phyloP scores from a whole-genome alignment of 2,329 filamentous ascomycete species.

The Rutstroemia sp. region DNA sequence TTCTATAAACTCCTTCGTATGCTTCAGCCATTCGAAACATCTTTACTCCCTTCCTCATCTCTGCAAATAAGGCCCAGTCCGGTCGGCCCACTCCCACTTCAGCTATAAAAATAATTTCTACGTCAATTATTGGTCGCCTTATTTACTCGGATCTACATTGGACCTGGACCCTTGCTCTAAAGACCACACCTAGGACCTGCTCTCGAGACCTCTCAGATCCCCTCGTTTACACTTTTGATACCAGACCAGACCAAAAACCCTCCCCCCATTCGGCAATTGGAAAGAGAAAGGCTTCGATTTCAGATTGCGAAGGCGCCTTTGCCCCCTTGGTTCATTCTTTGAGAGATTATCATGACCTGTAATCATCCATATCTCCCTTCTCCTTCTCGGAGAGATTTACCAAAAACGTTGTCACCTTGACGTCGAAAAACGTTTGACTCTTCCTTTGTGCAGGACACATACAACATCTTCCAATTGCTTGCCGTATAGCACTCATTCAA shows the following conservation, averaged over 20 bases:
- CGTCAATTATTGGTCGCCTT: conserved; percentile 17
- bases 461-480: neutral
- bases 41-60: neutral
- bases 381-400: conserved; percentile 30
- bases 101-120: neutral
- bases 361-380: conserved; percentile 28
- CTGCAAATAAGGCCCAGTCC: neutral
- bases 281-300: conserved; percentile 11
- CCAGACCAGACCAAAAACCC: neutral
- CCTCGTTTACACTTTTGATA: conserved; percentile 4
- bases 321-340: conserved; percentile 14
- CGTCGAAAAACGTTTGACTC: conserved; percentile 5
- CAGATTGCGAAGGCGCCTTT: conserved; percentile 20
- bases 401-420: conserved; percentile 29
- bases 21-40: neutral
- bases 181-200: neutral
- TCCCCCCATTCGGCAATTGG: conserved; percentile 6
- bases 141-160: conserved; percentile 4
- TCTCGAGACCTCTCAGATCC: conserved; percentile 2
- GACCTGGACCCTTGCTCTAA: conserved; percentile 4
- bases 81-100: conserved; percentile 1
- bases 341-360: conserved; percentile 30
- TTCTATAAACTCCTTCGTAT: neutral
- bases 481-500: conserved; percentile 16
- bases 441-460: neutral